phyloP scores from a whole-genome alignment of 305 asterid genomes.

The Plantago coronopus region DNA sequence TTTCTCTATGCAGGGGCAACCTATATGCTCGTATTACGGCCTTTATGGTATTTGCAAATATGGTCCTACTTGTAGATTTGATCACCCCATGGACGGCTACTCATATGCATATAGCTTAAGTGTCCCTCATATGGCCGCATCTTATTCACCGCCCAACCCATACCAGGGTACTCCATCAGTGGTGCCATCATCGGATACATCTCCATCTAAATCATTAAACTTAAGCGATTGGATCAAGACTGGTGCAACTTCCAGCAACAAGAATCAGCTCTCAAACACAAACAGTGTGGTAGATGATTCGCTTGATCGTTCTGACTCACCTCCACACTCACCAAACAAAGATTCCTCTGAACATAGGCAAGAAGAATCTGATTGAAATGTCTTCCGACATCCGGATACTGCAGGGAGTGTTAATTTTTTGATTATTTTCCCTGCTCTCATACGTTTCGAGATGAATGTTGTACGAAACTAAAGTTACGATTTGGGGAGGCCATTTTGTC shows the following conservation, averaged over 20 bases:
- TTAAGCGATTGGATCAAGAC: slow-evolving; percentile 39
- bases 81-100: slow-evolving; percentile 59
- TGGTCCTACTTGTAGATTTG: slow-evolving; percentile 58
- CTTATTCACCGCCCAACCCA: slow-evolving; percentile 24
- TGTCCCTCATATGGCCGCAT: slow-evolving; percentile 35
- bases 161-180: slow-evolving; percentile 26
- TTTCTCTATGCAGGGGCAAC: slow-evolving; percentile 46
- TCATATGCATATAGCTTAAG: slow-evolving; percentile 33
- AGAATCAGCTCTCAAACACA: slow-evolving; percentile 24
- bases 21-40: slow-evolving; percentile 46
- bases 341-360: slow-evolving; percentile 33
- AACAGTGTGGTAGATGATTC: slow-evolving; percentile 26
- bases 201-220: slow-evolving; percentile 31
- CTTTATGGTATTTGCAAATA: slow-evolving; percentile 57
- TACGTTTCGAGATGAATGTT: slow-evolving; percentile 23
- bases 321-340: slow-evolving; percentile 30
- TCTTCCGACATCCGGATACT: background rate
- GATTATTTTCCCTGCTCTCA: slow-evolving; percentile 9
- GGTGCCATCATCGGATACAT: slow-evolving; percentile 25
- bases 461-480: slow-evolving; percentile 24
- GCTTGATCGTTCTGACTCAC: slow-evolving; percentile 28
- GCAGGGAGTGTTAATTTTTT: slow-evolving; percentile 26
- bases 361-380: slow-evolving; percentile 34
- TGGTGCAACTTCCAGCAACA: slow-evolving; percentile 31
- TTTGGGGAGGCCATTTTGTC: slow-evolving; percentile 23